Conservation (phyloP, 495 filamentous ascomycete species). For the Neurospora pannonica region DNA sequence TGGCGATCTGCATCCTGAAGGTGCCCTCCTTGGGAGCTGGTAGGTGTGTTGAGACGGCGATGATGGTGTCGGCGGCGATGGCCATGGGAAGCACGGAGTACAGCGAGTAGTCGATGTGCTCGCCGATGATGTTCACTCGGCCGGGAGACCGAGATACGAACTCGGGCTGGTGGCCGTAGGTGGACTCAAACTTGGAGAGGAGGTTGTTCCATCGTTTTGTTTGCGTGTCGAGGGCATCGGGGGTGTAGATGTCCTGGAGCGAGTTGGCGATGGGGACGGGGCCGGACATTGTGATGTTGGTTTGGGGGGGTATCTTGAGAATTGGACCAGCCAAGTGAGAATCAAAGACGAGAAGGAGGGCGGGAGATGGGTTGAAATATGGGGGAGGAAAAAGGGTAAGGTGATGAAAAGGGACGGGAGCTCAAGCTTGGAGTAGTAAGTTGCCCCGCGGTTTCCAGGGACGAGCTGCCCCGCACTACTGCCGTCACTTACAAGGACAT, state of each 20-base stretch:
- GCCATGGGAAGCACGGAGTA: slow-evolving; percentile 96
- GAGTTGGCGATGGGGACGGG: slow-evolving; percentile 49
- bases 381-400: not conserved
- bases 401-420: not conserved
- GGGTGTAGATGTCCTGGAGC: slow-evolving; percentile 59
- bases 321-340: not conserved
- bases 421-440: not conserved
- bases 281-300: slow-evolving; percentile 38
- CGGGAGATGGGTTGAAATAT: not conserved
- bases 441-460: not conserved
- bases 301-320: not conserved
- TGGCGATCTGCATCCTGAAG: slow-evolving; percentile 53
- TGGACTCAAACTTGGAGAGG: slow-evolving; percentile 57
- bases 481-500: not conserved
- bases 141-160: slow-evolving; percentile 89
- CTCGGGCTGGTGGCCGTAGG: slow-evolving; percentile 60
- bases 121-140: slow-evolving; percentile 95
- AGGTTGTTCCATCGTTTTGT: slow-evolving; percentile 62
- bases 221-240: slow-evolving; percentile 48
- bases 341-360: not conserved
- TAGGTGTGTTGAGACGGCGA: slow-evolving; percentile 65
- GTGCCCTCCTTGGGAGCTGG: slow-evolving; percentile 23
- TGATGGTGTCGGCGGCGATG: slow-evolving; percentile 77
- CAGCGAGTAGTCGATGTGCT: slow-evolving; percentile 97
- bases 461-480: not conserved